Base-by-base conservation (phyloP, 2,329 filamentous ascomycete genomes). In the Tolypocladium pustulatum region DNA sequence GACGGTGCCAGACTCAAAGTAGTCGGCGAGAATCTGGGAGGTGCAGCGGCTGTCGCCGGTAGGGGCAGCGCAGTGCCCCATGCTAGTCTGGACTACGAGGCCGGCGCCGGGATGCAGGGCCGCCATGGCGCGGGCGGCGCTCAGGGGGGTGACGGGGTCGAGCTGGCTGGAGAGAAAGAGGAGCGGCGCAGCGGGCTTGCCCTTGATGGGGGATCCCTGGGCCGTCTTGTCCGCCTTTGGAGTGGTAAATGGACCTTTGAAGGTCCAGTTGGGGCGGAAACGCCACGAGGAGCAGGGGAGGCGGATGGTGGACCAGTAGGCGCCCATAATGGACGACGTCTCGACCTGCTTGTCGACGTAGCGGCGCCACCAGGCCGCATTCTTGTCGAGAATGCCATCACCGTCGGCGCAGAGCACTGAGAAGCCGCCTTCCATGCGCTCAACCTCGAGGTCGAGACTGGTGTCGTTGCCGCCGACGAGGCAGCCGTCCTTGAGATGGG, bases 121-220 rank as follows among this genome's bases (percentile, higher is more conserved):
- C 8, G 67, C 62, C 64, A 69, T 70, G 37, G 57, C 59, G 7
- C 61, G 75, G 68, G 66, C 77, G 72, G 59, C 71, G 56, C 55
- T 54, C 41, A 75, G 62, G 6, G 78, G 78, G 32, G 78, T 80
- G 13, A 78, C 74, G 15, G 78, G 78, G 58, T 80, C 78, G 8
- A 74, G 69, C 7, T 68, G 61, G 57, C 74, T 76, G 13, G 72
- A 70, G 4, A 80, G 61, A 64, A 78, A 78, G 34, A 81, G 64
- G 32, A 80, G 60, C 4, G 78, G 77, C 4, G 73, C 73, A 0
- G 67, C 66, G 0, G 78, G 77, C 43, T 62, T 68, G 9, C 67
- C 73, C 15, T 62, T 61, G 2, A 62, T 58, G 2, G 46, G 15
- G 4, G 40, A n/a, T 20, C 58, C 56, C 2, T 8, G 10, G 20